phyloP scores from a whole-genome alignment of 2,329 filamentous ascomycete genomes.

The Verticillium tricorpus region DNA sequence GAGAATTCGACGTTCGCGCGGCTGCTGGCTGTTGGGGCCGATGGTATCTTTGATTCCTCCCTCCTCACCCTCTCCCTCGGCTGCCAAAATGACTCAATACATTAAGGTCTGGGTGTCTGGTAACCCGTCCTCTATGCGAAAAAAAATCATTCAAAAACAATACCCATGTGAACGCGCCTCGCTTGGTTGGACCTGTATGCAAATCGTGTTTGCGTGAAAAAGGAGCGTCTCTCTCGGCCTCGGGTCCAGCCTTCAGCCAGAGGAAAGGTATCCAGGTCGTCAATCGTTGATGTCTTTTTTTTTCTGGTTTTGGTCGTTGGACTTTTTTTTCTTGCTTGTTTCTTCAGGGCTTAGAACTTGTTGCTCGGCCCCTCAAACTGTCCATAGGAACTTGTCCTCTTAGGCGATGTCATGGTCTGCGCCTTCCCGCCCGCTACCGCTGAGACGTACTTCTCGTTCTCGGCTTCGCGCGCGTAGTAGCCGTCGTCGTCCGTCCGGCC shows the following conservation, averaged over 20 bases:
- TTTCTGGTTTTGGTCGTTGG: background rate
- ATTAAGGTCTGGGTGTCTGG: background rate
- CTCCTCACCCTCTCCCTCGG: background rate
- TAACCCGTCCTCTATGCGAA: background rate
- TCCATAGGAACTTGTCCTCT: conserved; percentile 30
- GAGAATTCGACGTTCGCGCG: conserved; percentile 1
- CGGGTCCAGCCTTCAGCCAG: conserved; percentile 14
- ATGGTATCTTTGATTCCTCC: conserved; percentile 11
- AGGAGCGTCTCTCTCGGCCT: conserved; percentile 12
- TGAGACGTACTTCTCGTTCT: conserved; percentile 22
- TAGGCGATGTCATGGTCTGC: conserved; percentile 21
- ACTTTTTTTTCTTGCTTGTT: background rate
- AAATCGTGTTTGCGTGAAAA: background rate
- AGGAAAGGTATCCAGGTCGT: conserved; percentile 1
- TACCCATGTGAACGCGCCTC: background rate
- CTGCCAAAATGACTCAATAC: background rate
- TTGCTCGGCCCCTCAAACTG: conserved; percentile 21
- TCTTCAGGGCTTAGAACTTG: conserved; percentile 7
- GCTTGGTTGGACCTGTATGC: background rate
- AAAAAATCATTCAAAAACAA: background rate
- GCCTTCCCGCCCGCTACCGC: conserved; percentile 14
- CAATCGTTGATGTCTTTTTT: background rate
- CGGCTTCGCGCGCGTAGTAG: conserved; percentile 12
- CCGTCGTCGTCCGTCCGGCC: conserved; percentile 5
- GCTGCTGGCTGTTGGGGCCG: conserved; percentile 5